Conservation (phyloP, 352 stramenopile genomes). For the Discostella stelligera region DNA sequence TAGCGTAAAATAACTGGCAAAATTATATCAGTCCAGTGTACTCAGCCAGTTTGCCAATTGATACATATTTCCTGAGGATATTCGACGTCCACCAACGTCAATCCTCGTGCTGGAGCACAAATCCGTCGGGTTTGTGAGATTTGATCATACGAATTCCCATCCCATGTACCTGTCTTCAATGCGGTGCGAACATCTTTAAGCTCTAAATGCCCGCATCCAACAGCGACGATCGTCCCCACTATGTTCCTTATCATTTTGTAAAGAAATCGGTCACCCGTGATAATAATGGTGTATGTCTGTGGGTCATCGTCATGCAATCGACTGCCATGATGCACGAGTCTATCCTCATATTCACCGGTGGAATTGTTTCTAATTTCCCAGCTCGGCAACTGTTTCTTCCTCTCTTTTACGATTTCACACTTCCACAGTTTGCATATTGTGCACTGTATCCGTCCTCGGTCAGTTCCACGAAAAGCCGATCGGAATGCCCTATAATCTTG, state of each 20-base stretch:
- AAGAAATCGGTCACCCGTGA: conserved; percentile 75
- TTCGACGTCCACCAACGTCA: conserved; percentile 35
- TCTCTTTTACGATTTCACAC: conserved; percentile 51
- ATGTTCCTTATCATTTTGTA: conserved; percentile 81
- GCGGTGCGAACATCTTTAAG: conserved; percentile 53
- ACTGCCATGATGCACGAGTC: conserved; percentile 12
- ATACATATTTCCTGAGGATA: conserved; percentile 40
- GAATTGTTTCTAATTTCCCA: conserved; percentile 29
- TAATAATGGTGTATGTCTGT: conserved; percentile 54
- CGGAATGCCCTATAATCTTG: conserved; percentile 38
- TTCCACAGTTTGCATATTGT: conserved; percentile 60
- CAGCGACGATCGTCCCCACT: conserved; percentile 67
- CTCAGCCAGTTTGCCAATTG: conserved; percentile 41
- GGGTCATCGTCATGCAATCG: conserved; percentile 14
- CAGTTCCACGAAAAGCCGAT: conserved; percentile 68
- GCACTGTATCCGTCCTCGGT: conserved; percentile 52
- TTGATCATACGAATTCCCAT: background rate
- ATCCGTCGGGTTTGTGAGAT: conserved; percentile 28
- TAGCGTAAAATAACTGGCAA: too few species aligned
- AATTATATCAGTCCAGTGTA: too few species aligned
- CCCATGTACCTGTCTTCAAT: conserved; percentile 34
- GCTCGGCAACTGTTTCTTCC: conserved; percentile 37
- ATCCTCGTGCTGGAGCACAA: conserved; percentile 53
- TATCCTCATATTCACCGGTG: conserved; percentile 11
- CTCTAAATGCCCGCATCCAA: conserved; percentile 53